These are phyloP conservation scores for Russula ochroleuca DNA, from an alignment of 768 basidiomycete genomes.

Conservation along the genomic window DNA sequence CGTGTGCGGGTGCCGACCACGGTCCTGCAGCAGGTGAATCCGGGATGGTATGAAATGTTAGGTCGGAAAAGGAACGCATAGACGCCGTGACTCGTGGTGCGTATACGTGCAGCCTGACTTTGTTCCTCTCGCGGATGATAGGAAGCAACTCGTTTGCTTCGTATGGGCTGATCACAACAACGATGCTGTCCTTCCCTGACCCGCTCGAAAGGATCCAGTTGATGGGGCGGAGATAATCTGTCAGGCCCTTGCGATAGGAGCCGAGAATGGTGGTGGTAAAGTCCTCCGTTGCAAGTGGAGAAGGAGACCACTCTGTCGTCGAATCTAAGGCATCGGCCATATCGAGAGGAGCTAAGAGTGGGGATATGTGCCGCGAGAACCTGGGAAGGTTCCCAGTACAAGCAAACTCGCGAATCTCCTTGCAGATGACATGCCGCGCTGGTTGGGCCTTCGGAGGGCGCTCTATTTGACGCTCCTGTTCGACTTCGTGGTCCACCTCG, in stretches of 20 bases:
- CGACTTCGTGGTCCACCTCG: constrained; percentile 20
- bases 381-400: constrained; percentile 3
- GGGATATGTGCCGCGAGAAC: not conserved
- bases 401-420: constrained; percentile 16
- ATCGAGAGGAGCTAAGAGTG: constrained; percentile 7
- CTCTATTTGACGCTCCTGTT: constrained; percentile 17
- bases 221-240: constrained; percentile 21
- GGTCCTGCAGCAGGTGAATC: not conserved
- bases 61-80: constrained; percentile 18
- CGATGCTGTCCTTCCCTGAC: constrained; percentile 1
- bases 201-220: constrained; percentile 20
- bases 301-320: constrained; percentile 8
- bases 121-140: constrained; percentile 17
- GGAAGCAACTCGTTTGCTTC: constrained; percentile 21
- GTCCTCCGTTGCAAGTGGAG: constrained; percentile 17
- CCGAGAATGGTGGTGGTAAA: constrained; percentile 8
- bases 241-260: not conserved
- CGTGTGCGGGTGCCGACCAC: constrained; percentile 6
- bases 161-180: constrained; percentile 17
- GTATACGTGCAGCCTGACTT: constrained; percentile 18
- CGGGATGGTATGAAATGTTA: constrained; percentile 12
- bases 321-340: not conserved
- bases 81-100: constrained; percentile 11
- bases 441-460: constrained; percentile 6
- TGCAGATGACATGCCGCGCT: not conserved